Evolutionary conservation across 805 yeast genomes (phyloP), one percentile per base, ranked within the genome.

Genomic region (Starmerella scarabaei): DNA sequence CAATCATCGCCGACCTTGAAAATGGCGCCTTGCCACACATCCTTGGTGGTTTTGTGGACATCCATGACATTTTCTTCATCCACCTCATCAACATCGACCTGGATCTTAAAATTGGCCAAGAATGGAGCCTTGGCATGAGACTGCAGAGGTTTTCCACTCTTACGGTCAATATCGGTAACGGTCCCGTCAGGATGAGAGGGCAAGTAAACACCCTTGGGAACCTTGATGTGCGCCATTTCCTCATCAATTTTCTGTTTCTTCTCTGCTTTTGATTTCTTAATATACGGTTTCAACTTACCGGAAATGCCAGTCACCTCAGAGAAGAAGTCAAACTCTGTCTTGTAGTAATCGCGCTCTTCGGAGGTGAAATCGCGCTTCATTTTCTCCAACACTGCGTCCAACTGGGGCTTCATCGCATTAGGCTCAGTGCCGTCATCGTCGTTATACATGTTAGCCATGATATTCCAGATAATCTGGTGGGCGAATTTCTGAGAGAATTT

Each of bases 1-100:
- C 97, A 88, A 62, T 91, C 99, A 63, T 91, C 99, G 45, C 99
- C 99, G 40, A 91, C 98, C 61, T 91, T 91, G 72, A 91, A 91
- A 58, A 91, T 93, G 12, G 98, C 98, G 55, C 93, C 77, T 56
- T 85, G 85, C 93, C 93, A 80, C 49, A 68, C 72, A 37, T 81
- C 88, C 36, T 72, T 57, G 4, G 70, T 67, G 17, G 37, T 37
- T 4, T 33, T 27, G 17, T 31, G 32, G 5, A 36, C 47, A 3
- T 42, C 48, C 12, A 39, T 35, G 14, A 36, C 45, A 8, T 43
- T 36, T 9, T 41, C 36, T 11, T 42, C 54, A 5, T 43, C 52
- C 16, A 40, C 27, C 21, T 56, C 59, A 4, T 53, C 56, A 5
- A 50, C 56, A 7, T 66, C 57, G 51, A 75, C 77, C 35, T 71